Base-by-base conservation (phyloP, 148 eudicot genomes). In the Beta vulgaris region DNA sequence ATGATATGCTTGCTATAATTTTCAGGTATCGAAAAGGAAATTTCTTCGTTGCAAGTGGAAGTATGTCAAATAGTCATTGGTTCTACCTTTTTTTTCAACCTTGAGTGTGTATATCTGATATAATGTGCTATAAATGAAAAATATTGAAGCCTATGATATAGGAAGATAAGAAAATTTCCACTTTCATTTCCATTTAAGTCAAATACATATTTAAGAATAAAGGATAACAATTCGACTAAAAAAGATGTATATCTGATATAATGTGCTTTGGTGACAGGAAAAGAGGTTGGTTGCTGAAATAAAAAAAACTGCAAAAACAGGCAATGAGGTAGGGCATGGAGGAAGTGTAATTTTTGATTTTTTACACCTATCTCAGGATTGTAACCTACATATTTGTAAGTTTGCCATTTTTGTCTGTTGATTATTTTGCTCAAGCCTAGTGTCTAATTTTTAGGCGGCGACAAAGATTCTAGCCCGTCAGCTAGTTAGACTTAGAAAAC, bases 241-340 rank as follows among this genome's bases (percentile, higher is more conserved):
- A n/a, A n/a, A n/a, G n/a, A n/a, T 64, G 51, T 80, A 7, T 9
- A 23, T 72, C 76, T 77, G 40, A 73, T 54, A 21, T 57, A 12
- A n/a, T 64, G 46, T 68, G 31, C 40, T 53, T 29, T 73, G 82
- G 67, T 51, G 66, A 75, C 89, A 94, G 98, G 98, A 94, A 84
- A 94, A 94, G 85, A 87, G 87, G 77, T 83, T 94, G 84, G 96
- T 91, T 81, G 96, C 92, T 34, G 98, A 94, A 86, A 94, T 94
- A 67, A 94, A 94, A 86, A 91, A 87, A 83, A 94, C 97, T 55
- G 98, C 98, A n/a, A 94, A 94, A 89, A 88, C 89, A 25, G 98
- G 98, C 76, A 94, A 94, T 81, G 98, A 94, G 93, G 98, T 91
- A 75, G 32, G 71, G 28, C 58, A 49, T 36, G 18, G 29, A 42